Evolutionary conservation across 2,329 filamentous ascomycete genomes (phyloP).

Genomic region (Botrytis pseudocinerea): DNA sequence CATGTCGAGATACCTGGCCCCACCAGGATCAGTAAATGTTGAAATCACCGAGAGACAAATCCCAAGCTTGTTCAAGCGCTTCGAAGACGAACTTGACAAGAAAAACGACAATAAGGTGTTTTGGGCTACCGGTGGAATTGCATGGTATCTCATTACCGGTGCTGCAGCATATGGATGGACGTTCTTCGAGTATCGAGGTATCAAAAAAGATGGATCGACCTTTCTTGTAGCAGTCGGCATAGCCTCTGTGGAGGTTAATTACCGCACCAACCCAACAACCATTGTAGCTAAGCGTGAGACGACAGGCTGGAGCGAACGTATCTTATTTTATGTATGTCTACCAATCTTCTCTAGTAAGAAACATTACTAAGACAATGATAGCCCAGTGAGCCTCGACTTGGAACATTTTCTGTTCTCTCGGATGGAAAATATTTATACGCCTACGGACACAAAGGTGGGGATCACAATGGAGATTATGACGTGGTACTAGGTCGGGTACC

Average conservation of each 20-base stretch:
- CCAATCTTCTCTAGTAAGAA: not conserved
- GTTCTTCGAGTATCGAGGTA: constrained; percentile 14
- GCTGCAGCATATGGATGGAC: constrained; percentile 23
- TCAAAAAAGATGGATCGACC: constrained; percentile 15
- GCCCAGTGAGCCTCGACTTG: constrained; percentile 27
- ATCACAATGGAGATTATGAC: constrained; percentile 27
- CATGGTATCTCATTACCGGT: constrained; percentile 10
- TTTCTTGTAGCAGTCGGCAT: constrained; percentile 19
- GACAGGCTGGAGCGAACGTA: constrained; percentile 8
- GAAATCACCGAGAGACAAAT: constrained; percentile 24
- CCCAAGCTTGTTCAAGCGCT: constrained; percentile 10
- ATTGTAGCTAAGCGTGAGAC: constrained; percentile 17
- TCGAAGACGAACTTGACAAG: constrained; percentile 19
- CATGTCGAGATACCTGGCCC: constrained; percentile 24
- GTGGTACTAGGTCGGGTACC: constrained; percentile 28
- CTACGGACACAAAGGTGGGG: constrained; percentile 28
- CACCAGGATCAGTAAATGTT: constrained; percentile 3
- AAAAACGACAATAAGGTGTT: constrained; percentile 9
- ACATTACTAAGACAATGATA: constrained; percentile 8
- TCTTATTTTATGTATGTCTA: constrained; percentile 14
- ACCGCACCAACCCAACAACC: constrained; percentile 9
- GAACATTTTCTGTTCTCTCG: constrained; percentile 26
- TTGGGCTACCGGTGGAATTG: constrained; percentile 21
- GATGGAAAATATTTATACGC: constrained; percentile 26
- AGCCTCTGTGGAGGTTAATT: constrained; percentile 20